Evolutionary conservation across 2,329 filamentous ascomycete genomes (phyloP), one percentile per base, ranked within the genome.

Genomic region (Fusarium stilboides): DNA sequence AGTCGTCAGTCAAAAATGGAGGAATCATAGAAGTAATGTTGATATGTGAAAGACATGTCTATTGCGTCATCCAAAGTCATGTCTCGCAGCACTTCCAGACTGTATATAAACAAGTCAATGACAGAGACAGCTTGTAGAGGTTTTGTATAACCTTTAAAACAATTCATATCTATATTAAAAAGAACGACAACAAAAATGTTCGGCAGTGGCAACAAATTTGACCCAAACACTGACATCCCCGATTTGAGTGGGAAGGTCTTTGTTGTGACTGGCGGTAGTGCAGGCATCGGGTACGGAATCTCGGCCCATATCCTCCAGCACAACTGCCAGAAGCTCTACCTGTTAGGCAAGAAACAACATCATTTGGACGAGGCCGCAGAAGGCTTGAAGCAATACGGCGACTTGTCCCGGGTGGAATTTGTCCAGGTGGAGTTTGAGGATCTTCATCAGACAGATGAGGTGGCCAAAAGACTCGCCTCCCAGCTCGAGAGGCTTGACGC

Each of bases 281-380:
- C 57, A 17, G 57, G 57, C 19, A 61, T 61, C 2, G 57, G 57
- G 7, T 61, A 39, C 10, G 57, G 57, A 26, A 61, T 61, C 6
- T 57, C 57, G n/a, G 57, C 52, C 0, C 57, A 61, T 8, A 57
- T 61, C 17, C 57, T 61, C 13, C 57, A 61, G 13, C 57, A 61
- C 37, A 57, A 61, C 9, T 36, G 31, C 4, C 5, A 57, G 6
- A 61, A 50, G 19, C 44, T 61, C 2, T 61, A 57, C 2, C 37
- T 61, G 2, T 52, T 61, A 2, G 57, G 57, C 2, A 61, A 61
- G 8, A 61, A 61, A 1, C 57, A 61, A 2, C 57, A 61, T 6
- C 57, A 61, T 7, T 26, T 61, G 14, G 57, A 61, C 4, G 57
- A 61, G 24, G 52, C 57, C 0, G 57, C 57, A 2, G 44, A 61